Evolutionary conservation across 2,329 filamentous ascomycete genomes (phyloP), one percentile per base, ranked within the genome.

Genomic region (Exophiala oligosperma): DNA sequence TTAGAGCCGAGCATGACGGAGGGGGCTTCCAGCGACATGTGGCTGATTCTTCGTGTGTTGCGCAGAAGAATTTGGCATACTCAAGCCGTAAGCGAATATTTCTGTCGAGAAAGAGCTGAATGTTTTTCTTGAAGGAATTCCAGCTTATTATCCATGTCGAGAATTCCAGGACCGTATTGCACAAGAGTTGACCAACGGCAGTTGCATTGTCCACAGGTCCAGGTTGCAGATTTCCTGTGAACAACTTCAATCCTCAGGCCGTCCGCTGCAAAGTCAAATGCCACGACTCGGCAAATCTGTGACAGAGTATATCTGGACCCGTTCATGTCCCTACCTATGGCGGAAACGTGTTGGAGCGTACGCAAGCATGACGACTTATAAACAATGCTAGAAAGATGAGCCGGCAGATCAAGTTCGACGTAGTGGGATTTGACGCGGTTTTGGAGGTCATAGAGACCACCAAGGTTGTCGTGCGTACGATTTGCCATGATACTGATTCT

Each of bases 71-170:
- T 28, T 29, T 26, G 50, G 43, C 59, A 57, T 61, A 35, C 57
- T 61, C 38, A 57, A 55, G 7, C 59, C 59, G 23, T 57, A 61
- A 2, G 59, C 59, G 12, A 61, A 35, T 23, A 55, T 54, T 6
- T 55, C 51, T 2, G 57, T 40, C 6, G 59, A 50, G 26, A 61
- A 7, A 61, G 21, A 61, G 21, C 35, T 12, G 59, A 54, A 26
- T 61, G 59, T n/a, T 47, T 38, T n/a, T 55, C 37, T 41, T 47
- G 54, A 24, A 61, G 44, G 8, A 52, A 40, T 32, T 61, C 59
- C 7, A 61, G 28, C 26, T 40, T 29, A 23, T 48, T 53, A 37
- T 57, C 40, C 21, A 51, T 37, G 35, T 61, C 59, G 21, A 57
- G 54, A 8, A 57, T 41, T 14, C 35, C 49, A 3, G 54, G 48